These are phyloP conservation scores for Tuber aestivum DNA, from an alignment of 495 filamentous ascomycete species.

Conservation along the genomic window DNA sequence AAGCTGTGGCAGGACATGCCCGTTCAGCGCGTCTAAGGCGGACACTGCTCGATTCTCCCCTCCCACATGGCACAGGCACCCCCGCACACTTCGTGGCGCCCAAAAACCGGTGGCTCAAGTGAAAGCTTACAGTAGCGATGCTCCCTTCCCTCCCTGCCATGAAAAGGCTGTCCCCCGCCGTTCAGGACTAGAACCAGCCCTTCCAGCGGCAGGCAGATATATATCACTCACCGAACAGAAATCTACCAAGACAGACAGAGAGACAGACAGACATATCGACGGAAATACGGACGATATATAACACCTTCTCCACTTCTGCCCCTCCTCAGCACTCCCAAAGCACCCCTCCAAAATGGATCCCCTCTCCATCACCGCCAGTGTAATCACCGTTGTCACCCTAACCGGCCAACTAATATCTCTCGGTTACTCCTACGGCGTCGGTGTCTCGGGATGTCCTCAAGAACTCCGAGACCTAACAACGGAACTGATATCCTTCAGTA, in stretches of 20 bases:
- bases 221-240: not conserved
- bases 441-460: slow-evolving; percentile 10
- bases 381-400: slow-evolving; percentile 9
- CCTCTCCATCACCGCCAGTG: slow-evolving; percentile 16
- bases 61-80: not conserved
- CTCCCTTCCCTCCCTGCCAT: not conserved
- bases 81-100: not conserved
- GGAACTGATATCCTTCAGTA: slow-evolving; percentile 7
- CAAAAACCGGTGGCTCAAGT: not conserved
- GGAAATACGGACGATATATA: not conserved
- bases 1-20: not conserved
- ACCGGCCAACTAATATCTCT: slow-evolving; percentile 10
- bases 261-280: not conserved
- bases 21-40: not conserved
- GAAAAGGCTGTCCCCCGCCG: not conserved
- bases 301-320: not conserved
- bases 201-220: not conserved
- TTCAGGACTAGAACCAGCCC: not conserved
- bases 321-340: not conserved
- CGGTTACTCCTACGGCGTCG: slow-evolving; percentile 8
- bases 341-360: slow-evolving; percentile 15
- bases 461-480: slow-evolving; percentile 17
- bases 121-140: not conserved
- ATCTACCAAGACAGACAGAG: not conserved
- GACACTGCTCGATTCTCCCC: not conserved